Conservation (phyloP, 768 basidiomycete genomes). For the Xerocomellus dryophilus region DNA sequence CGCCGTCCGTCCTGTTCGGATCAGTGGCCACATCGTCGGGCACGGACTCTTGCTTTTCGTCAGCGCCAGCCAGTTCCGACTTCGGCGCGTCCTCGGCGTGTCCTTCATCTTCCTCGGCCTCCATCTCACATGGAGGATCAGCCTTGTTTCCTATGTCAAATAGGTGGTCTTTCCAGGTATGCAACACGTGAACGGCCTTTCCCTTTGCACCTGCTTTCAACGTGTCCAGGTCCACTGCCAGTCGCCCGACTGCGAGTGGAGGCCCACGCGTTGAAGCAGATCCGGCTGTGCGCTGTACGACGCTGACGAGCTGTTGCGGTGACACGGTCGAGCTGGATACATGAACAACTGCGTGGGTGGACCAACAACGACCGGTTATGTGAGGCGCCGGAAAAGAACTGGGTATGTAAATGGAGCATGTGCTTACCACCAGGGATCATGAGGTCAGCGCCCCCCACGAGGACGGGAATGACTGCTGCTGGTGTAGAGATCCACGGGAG, state of each 20-base stretch:
- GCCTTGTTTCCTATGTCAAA: slow-evolving; percentile 70
- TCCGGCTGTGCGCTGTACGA: slow-evolving; percentile 47
- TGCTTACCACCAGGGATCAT: slow-evolving; percentile 83
- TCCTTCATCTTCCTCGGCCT: slow-evolving; percentile 20
- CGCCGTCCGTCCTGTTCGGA: slow-evolving; percentile 26
- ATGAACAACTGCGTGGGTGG: slow-evolving; percentile 50
- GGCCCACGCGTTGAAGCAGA: slow-evolving; percentile 30
- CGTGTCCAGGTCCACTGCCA: slow-evolving; percentile 55
- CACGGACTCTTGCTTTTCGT: slow-evolving; percentile 7
- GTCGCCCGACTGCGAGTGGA: slow-evolving; percentile 73
- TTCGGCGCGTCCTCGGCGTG: slow-evolving; percentile 8
- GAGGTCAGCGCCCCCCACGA: slow-evolving; percentile 79
- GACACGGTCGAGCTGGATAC: slow-evolving; percentile 39
- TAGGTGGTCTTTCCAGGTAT: slow-evolving; percentile 74
- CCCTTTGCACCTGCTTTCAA: slow-evolving; percentile 59
- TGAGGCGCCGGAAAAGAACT: not conserved
- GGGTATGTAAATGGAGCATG: not conserved
- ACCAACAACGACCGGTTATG: not conserved
- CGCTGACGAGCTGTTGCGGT: slow-evolving; percentile 56
- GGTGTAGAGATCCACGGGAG: slow-evolving; percentile 74
- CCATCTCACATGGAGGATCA: slow-evolving; percentile 48
- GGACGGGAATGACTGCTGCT: slow-evolving; percentile 61
- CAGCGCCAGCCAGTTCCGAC: slow-evolving; percentile 7
- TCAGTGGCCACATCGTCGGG: slow-evolving; percentile 7
- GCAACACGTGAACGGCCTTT: slow-evolving; percentile 70